Percentiles rank a stretch among this genome's conserved stretches.
phyloP scores from a whole-genome alignment of 169 alveolate genomes.

The Plasmodium billcollinsi region DNA sequence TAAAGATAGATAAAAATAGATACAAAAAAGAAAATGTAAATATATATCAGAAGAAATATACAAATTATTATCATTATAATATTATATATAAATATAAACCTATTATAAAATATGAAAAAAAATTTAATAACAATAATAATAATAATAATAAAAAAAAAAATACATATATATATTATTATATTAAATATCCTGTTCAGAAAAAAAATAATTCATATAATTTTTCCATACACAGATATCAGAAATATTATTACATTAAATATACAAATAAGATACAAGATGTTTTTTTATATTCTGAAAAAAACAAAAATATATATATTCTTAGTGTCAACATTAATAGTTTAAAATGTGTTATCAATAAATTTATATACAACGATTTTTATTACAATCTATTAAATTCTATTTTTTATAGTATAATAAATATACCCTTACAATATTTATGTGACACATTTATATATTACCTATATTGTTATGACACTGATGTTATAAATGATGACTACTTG shows the following conservation, averaged over 20 bases:
- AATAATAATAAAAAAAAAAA: neutral
- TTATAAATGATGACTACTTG: neutral
- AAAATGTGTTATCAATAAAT: neutral
- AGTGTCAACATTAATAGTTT: neutral
- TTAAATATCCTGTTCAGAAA: too few species aligned
- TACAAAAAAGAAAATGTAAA: neutral
- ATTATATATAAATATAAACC: neutral
- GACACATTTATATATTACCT: neutral
- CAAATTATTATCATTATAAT: too few species aligned
- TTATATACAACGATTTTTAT: slow-evolving; percentile 27
- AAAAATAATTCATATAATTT: slow-evolving; percentile 10
- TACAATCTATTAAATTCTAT: slow-evolving; percentile 18
- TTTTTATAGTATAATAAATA: slow-evolving; percentile 13
- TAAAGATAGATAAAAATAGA: neutral
- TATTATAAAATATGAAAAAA: neutral
- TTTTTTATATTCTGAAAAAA: too few species aligned
- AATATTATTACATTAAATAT: too few species aligned
- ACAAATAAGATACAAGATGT: too few species aligned
- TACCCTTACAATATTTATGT: neutral
- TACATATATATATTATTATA: too few species aligned
- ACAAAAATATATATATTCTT: too few species aligned
- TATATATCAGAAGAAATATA: neutral
- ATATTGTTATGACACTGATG: neutral
- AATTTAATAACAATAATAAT: neutral
- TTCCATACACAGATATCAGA: slow-evolving; percentile 5